A percentile compares a stretch with the other conserved stretches of the same genome.
Conservation (phyloP, 2,329 filamentous ascomycete species). For the Colletotrichum coccodes region DNA sequence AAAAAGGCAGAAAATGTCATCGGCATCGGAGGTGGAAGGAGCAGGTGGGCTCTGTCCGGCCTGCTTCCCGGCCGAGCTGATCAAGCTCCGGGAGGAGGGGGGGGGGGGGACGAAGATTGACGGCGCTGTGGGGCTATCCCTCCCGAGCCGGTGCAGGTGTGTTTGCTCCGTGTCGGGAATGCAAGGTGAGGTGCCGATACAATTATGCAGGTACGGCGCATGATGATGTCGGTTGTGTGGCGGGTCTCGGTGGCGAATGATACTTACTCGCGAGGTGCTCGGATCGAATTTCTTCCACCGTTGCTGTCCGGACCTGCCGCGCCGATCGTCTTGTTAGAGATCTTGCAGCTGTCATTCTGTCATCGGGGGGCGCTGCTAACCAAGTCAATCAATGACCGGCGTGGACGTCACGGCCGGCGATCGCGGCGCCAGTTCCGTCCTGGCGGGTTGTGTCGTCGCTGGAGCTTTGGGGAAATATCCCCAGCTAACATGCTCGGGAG, state of each 20-base stretch:
- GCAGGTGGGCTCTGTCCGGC: background rate
- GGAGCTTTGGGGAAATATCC: too few relatives aligned
- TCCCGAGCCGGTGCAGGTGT: background rate
- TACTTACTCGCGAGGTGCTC: background rate
- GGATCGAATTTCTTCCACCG: background rate
- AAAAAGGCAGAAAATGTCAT: background rate
- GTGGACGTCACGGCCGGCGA: background rate
- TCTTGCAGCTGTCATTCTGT: background rate
- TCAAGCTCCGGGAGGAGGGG: background rate
- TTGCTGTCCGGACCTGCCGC: background rate
- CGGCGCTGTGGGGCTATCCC: background rate
- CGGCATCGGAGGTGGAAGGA: background rate
- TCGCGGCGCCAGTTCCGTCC: background rate
- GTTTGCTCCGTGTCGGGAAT: background rate
- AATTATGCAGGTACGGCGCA: slow-evolving; percentile 27
- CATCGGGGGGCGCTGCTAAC: background rate
- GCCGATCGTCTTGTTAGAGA: background rate
- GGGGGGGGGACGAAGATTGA: background rate
- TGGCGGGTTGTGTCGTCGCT: background rate
- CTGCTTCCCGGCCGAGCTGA: background rate
- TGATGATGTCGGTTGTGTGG: background rate
- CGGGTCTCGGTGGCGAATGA: background rate
- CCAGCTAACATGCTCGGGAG: too few relatives aligned
- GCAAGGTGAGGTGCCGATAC: background rate
- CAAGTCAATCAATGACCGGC: background rate